Percentiles rank a stretch among this genome's conserved stretches.
These are phyloP conservation scores for Francoa sonchifolia DNA, from an alignment of 441 rosid genomes.

Conservation along the genomic window DNA sequence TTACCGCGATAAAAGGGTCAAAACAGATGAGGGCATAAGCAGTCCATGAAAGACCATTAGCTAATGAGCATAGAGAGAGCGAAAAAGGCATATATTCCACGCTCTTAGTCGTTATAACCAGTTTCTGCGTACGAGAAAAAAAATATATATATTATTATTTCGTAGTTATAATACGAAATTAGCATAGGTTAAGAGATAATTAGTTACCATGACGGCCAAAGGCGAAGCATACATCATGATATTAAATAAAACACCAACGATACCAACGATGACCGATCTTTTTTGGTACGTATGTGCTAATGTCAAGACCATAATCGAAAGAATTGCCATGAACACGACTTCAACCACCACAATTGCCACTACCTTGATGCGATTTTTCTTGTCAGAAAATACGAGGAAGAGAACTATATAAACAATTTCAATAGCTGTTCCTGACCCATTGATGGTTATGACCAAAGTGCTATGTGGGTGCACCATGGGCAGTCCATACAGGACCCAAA, in stretches of 20 bases:
- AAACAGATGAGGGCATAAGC: conserved; percentile 63
- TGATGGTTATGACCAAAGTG: conserved; percentile 59
- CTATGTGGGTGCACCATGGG: conserved; percentile 70
- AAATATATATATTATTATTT: background rate
- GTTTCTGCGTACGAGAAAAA: conserved; percentile 31
- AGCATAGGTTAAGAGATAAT: background rate
- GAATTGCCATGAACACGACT: conserved; percentile 22
- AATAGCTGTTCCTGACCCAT: conserved; percentile 48
- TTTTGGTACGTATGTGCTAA: conserved; percentile 30
- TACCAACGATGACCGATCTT: conserved; percentile 49
- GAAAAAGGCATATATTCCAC: conserved; percentile 89
- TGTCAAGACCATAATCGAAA: conserved; percentile 27
- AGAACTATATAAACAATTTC: conserved; percentile 38
- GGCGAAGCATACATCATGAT: conserved; percentile 87
- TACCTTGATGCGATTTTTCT: conserved; percentile 24
- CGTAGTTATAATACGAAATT: background rate
- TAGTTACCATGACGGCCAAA: conserved; percentile 54
- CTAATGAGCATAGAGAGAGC: conserved; percentile 56
- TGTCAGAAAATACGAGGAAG: conserved; percentile 35
- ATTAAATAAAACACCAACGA: conserved; percentile 40
- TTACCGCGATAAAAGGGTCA: conserved; percentile 61
- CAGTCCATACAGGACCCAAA: conserved; percentile 73
- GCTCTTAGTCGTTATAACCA: conserved; percentile 69
- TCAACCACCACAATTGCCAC: conserved; percentile 21
- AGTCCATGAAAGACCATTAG: conserved; percentile 60